Conservation (phyloP, 1,284 basidiomycete species). For the Pascua guehoae region DNA sequence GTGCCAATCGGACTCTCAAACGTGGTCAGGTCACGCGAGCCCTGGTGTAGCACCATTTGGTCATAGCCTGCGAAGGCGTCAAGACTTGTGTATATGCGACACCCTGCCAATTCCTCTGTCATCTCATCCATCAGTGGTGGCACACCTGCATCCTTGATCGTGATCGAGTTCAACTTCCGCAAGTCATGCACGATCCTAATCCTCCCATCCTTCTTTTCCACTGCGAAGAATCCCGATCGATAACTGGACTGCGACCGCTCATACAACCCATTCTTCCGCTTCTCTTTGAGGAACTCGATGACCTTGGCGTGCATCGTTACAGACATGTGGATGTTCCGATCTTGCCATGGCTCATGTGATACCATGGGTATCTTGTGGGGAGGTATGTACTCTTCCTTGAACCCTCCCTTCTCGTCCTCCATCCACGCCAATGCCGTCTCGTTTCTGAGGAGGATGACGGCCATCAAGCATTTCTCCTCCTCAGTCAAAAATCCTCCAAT, state of each 20-base stretch:
- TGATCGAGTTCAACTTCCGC: constrained; percentile 11
- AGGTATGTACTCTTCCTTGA: constrained; percentile 1
- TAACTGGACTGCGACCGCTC: constrained; percentile 7
- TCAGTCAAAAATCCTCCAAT: not conserved
- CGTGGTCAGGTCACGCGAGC: too few species aligned
- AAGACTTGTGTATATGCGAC: too few species aligned
- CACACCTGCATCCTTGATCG: too few species aligned
- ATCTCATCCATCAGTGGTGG: too few species aligned
- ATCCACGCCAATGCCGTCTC: constrained; percentile 3
- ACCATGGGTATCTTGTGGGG: not conserved
- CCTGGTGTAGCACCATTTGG: too few species aligned
- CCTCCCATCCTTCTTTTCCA: constrained; percentile 13
- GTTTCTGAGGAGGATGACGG: not conserved
- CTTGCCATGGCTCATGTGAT: constrained; percentile 5
- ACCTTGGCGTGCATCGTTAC: not conserved
- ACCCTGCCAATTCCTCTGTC: too few species aligned
- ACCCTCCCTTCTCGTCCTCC: constrained; percentile 7
- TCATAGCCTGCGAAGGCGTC: too few species aligned
- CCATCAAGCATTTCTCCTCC: constrained; percentile 1
- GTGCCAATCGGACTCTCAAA: too few species aligned
- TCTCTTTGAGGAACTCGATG: constrained; percentile 1
- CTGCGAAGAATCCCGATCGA: constrained; percentile 8
- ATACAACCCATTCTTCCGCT: constrained; percentile 4
- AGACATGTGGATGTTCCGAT: not conserved
- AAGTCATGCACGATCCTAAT: constrained; percentile 13